Percentiles rank a stretch among this genome's conserved stretches.
Evolutionary conservation across 768 basidiomycete genomes (phyloP).

Genomic region (Amanita jacksonii): DNA sequence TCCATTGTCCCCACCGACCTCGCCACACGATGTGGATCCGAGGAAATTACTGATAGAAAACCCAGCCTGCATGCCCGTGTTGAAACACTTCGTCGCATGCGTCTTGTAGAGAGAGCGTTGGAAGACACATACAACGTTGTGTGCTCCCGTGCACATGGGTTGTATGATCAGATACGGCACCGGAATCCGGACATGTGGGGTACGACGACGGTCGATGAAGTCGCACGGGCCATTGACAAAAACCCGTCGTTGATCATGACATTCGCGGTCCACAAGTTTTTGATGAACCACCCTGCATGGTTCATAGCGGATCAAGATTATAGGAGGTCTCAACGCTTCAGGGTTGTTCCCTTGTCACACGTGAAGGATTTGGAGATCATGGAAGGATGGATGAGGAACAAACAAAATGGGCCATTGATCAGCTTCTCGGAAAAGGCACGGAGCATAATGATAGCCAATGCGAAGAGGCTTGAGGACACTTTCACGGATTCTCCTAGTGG

Average conservation of each 20-base stretch:
- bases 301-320: constrained; percentile 48
- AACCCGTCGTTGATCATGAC: constrained; percentile 24
- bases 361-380: constrained; percentile 43
- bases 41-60: constrained; percentile 18
- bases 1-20: constrained; percentile 39
- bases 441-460: constrained; percentile 27
- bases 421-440: constrained; percentile 44
- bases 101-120: constrained; percentile 38
- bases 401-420: constrained; percentile 28
- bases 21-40: constrained; percentile 36
- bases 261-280: constrained; percentile 52
- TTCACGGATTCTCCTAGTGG: constrained; percentile 22
- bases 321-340: constrained; percentile 39
- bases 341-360: constrained; percentile 53
- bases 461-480: constrained; percentile 20
- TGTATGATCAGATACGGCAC: constrained; percentile 39
- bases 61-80: constrained; percentile 50
- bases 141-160: constrained; percentile 19
- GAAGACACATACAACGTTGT: constrained; percentile 29
- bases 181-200: constrained; percentile 43
- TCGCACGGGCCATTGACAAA: constrained; percentile 33
- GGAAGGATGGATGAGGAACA: constrained; percentile 32
- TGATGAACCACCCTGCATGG: constrained; percentile 43
- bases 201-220: constrained; percentile 43
- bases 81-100: constrained; percentile 50